These are phyloP conservation scores for Volvariella volvacea DNA, from an alignment of 1,284 basidiomycete genomes.

Conservation along the genomic window DNA sequence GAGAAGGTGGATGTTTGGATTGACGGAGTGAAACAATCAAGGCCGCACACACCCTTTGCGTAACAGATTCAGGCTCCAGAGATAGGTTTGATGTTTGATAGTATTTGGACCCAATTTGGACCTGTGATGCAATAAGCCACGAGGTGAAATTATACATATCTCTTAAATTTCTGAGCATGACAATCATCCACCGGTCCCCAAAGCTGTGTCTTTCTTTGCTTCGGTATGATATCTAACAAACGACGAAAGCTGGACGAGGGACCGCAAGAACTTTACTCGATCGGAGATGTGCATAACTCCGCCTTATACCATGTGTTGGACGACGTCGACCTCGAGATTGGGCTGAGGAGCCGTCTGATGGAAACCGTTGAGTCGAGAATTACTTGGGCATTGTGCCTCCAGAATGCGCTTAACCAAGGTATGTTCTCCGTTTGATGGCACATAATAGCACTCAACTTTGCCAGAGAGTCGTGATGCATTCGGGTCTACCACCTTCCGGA, in stretches of 20 bases:
- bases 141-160: no score
- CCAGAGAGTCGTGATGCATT: neutral
- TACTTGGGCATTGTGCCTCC: slow-evolving; percentile 55
- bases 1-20: slow-evolving; percentile 62
- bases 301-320: slow-evolving; percentile 19
- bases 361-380: slow-evolving; percentile 55
- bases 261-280: no score
- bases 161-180: no score
- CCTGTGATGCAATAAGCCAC: no score
- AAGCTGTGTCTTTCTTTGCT: no score
- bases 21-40: slow-evolving; percentile 45
- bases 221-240: no score
- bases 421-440: slow-evolving; percentile 6
- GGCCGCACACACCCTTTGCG: no score
- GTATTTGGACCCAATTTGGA: no score
- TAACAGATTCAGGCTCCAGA: no score
- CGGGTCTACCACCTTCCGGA: slow-evolving; percentile 22
- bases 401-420: slow-evolving; percentile 40
- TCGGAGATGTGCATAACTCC: neutral
- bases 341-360: slow-evolving; percentile 47
- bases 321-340: slow-evolving; percentile 62
- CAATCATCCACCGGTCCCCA: no score
- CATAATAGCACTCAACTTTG: neutral
- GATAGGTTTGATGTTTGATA: no score
- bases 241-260: no score